Base-by-base conservation (phyloP, 768 basidiomycete genomes). In the Mycena chlorophos region DNA sequence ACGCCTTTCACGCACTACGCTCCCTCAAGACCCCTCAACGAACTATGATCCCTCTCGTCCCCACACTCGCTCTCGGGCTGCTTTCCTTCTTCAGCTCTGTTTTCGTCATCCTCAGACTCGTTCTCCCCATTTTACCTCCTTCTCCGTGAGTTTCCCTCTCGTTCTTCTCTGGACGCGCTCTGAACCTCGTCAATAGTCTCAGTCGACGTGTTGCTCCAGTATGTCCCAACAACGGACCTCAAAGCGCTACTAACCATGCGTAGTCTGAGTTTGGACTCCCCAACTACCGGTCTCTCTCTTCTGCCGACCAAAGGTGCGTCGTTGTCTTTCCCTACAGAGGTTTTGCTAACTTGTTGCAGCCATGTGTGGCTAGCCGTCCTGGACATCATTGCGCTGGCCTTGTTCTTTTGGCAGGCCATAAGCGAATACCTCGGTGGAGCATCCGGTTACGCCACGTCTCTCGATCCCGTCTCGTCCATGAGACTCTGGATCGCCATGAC, bases 221-320 rank as follows among this genome's bases (percentile, higher is more conserved):
- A 65, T 57, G 84, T 76, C 45, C 19, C 12, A 49, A 56, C 56
- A 29, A 54, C 40, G 55, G 49, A 57, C 49, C 47, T 56, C 52
- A 62, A 46, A 57, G 5, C 62, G 51, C 53, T 66, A 23, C 66
- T 58, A 49, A 59, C 57, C 62, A 56, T 57, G 62, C 69, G 29
- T 68, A 90, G 88, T 80, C 87, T 63, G 86, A 88, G 73, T 89
- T 88, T 68, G 86, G 86, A 58, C 78, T 87, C 55, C 87, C 86
- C 57, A 84, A 83, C 66, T 87, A 83, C 69, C 78, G 78, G 62
- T 80, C 81, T 16, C 77, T 91, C 57, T 85, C 88, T 34, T 72
- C 80, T 31, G 82, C 84, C 49, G 84, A 89, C 69, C 86, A 88
- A 72, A 79, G 78, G 66, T 67, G 53, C 23, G 53, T 50, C 14